These are phyloP conservation scores for Polytrichum commune DNA, from an alignment of 225 moss, liverwort and hornwort species.

Conservation along the genomic window DNA sequence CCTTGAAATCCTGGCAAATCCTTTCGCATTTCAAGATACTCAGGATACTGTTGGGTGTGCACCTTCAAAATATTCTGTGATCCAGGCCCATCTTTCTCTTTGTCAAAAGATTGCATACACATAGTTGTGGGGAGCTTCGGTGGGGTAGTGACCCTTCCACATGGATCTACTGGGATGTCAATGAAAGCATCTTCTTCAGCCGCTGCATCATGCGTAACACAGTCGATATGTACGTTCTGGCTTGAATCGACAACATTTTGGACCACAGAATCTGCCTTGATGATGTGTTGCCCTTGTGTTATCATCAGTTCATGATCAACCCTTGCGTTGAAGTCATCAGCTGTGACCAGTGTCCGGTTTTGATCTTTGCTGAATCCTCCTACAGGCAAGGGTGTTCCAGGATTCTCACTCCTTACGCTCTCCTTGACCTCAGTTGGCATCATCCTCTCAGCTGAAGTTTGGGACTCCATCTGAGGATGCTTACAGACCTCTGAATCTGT, in stretches of 20 bases:
- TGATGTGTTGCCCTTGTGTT: not conserved
- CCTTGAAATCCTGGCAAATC: constrained; percentile 4
- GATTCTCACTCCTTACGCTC: not conserved
- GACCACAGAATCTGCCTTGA: not conserved
- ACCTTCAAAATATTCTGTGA: not conserved
- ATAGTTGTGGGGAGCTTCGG: not conserved
- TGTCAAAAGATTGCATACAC: too few relatives aligned
- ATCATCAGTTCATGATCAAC: not conserved
- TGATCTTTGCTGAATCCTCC: not conserved
- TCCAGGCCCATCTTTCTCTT: too few relatives aligned
- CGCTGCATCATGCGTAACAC: not conserved
- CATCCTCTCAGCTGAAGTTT: not conserved
- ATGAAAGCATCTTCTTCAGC: constrained; percentile 24
- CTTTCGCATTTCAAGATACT: not conserved
- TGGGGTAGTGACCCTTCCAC: constrained; percentile 7
- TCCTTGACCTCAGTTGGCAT: not conserved
- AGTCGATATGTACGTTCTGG: not conserved
- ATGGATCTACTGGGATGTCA: constrained; percentile 21
- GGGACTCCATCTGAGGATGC: not conserved
- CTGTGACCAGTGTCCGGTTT: not conserved
- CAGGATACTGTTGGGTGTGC: constrained; percentile 3
- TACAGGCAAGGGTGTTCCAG: not conserved
- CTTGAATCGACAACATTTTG: not conserved
- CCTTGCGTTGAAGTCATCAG: not conserved
- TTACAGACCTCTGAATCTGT: not conserved